Conservation (phyloP, 164 flowering plant genomes). For the Protea cynaroides region DNA sequence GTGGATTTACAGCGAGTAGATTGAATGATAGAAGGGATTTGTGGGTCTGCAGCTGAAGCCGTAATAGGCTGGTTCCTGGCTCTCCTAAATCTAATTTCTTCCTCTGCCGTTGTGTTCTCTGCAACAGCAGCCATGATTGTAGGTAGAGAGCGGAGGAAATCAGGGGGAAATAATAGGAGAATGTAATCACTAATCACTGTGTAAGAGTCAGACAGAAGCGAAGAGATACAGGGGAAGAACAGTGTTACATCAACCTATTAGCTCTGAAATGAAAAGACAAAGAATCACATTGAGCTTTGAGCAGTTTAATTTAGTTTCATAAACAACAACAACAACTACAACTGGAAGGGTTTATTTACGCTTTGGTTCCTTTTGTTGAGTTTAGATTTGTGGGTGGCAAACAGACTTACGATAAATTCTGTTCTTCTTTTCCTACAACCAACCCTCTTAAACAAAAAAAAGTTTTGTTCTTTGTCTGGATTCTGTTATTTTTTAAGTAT, state of each 20-base stretch:
- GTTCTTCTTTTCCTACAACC: not conserved
- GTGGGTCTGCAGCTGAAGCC: constrained; percentile 31
- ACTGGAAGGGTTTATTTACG: not conserved
- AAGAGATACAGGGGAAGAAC: not conserved
- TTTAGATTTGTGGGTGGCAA: not conserved
- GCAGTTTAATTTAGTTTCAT: no score
- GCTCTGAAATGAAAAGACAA: no score
- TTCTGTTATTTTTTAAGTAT: no score
- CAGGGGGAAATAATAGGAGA: not conserved
- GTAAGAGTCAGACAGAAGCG: no score
- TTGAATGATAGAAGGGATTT: constrained; percentile 26
- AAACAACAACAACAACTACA: no score
- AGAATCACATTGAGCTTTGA: not conserved
- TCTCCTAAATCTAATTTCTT: constrained; percentile 27
- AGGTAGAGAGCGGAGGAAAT: not conserved
- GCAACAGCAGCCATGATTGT: constrained; percentile 13
- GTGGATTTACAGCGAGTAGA: constrained; percentile 43
- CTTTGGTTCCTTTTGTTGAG: not conserved
- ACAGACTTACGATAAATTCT: not conserved
- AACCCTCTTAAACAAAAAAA: no score
- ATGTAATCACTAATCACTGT: no score
- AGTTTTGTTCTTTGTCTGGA: no score
- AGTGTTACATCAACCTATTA: not conserved
- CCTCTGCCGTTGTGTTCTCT: constrained; percentile 20
- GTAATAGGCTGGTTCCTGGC: constrained; percentile 25